Conservation (phyloP, 1,284 basidiomycete species). For the Cutaneotrichosporon daszewskae region DNA sequence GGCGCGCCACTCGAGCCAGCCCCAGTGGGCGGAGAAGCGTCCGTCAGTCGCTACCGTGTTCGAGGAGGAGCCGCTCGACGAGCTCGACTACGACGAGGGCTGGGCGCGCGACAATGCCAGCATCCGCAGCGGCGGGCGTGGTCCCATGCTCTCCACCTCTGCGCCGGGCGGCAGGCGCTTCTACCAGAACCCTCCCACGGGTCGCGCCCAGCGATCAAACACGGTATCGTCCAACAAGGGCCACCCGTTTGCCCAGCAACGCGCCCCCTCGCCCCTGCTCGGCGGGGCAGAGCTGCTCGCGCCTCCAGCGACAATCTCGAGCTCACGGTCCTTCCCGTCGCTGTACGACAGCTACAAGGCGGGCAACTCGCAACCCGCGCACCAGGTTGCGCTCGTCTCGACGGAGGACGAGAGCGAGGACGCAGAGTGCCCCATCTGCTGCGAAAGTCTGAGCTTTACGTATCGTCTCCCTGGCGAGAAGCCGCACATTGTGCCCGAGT, state of each 20-base stretch:
- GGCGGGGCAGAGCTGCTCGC: too few relatives aligned
- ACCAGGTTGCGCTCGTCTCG: slow-evolving; percentile 37
- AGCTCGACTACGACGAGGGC: background rate
- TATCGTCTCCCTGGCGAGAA: slow-evolving; percentile 77
- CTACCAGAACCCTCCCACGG: too few relatives aligned
- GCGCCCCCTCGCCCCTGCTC: too few relatives aligned
- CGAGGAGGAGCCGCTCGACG: slow-evolving; percentile 9
- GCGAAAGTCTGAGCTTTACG: slow-evolving; percentile 42
- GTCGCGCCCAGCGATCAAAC: too few relatives aligned
- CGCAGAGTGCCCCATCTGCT: slow-evolving; percentile 46
- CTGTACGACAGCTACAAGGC: slow-evolving; percentile 21
- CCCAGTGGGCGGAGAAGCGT: slow-evolving; percentile 5
- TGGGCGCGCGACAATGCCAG: too few relatives aligned
- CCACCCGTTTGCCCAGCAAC: too few relatives aligned
- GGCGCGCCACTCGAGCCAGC: background rate
- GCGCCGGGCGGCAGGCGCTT: too few relatives aligned
- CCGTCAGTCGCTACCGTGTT: slow-evolving; percentile 11
- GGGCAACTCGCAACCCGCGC: slow-evolving; percentile 15
- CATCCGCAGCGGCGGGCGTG: too few relatives aligned
- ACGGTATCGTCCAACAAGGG: too few relatives aligned
- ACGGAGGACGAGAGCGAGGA: slow-evolving; percentile 33
- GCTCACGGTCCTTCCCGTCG: slow-evolving; percentile 27
- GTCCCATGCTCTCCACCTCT: too few relatives aligned
- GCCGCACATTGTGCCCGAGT: slow-evolving; percentile 91
- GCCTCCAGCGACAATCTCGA: slow-evolving; percentile 30